These are phyloP conservation scores for Penicillium samsonianum DNA, from an alignment of 495 filamentous ascomycete species.

Conservation along the genomic window DNA sequence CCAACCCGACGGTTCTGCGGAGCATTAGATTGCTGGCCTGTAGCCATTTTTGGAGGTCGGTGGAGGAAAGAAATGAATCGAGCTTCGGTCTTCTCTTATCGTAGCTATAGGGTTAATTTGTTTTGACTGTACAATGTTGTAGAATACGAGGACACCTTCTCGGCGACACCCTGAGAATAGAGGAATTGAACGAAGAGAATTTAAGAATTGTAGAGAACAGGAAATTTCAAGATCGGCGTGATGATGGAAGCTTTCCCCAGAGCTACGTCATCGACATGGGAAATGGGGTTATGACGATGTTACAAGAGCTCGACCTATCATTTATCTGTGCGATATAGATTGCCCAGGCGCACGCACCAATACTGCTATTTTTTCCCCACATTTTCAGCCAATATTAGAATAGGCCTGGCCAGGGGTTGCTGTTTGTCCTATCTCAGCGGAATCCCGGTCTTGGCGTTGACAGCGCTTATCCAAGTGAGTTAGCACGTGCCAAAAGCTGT, in stretches of 20 bases:
- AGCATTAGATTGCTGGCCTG: constrained; percentile 17
- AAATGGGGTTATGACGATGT: constrained; percentile 25
- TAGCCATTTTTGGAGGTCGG: constrained; percentile 24
- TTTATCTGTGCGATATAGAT: constrained; percentile 5
- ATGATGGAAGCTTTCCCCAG: constrained; percentile 14
- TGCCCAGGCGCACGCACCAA: too few species aligned
- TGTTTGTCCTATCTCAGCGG: too few species aligned
- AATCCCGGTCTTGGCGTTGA: too few species aligned
- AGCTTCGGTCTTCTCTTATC: background rate
- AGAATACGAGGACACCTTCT: constrained; percentile 1
- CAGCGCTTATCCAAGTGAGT: too few species aligned
- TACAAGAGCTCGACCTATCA: constrained; percentile 12
- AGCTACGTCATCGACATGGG: constrained; percentile 30
- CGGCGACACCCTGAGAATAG: background rate
- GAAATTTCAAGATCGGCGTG: background rate
- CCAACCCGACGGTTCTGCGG: constrained; percentile 38
- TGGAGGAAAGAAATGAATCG: background rate
- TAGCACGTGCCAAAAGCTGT: too few species aligned
- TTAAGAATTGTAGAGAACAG: background rate
- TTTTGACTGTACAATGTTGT: background rate
- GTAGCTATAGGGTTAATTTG: background rate
- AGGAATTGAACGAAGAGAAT: background rate
- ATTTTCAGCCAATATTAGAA: background rate
- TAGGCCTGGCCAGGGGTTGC: constrained; percentile 1
- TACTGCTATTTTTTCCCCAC: constrained; percentile 11